A percentile compares a stretch with the other conserved stretches of the same genome.
These are phyloP conservation scores for Trypanosoma vivax DNA, from an alignment of 208 protist genomes.

Conservation along the genomic window DNA sequence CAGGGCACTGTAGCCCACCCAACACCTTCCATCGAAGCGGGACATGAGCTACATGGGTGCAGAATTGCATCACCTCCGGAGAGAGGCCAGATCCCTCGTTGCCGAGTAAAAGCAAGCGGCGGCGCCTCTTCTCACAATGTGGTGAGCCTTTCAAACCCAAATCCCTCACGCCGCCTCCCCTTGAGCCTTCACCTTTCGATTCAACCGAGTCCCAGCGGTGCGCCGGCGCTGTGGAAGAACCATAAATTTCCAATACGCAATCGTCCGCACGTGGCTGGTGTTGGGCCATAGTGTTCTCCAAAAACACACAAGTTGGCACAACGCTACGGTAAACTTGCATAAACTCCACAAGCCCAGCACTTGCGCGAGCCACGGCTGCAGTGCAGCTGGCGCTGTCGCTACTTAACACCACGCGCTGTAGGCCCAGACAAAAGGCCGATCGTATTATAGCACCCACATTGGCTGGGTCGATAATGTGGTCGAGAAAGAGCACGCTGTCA, in stretches of 20 bases:
- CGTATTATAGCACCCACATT: constrained; percentile 74
- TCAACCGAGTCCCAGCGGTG: not conserved
- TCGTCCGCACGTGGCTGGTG: constrained; percentile 1
- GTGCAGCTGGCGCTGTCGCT: constrained; percentile 58
- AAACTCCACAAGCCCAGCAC: constrained; percentile 70
- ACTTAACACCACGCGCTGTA: constrained; percentile 59
- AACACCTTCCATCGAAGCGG: constrained; percentile 10
- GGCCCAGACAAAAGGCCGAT: constrained; percentile 63
- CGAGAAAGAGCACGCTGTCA: constrained; percentile 48
- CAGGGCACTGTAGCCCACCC: not conserved
- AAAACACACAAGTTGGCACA: constrained; percentile 29
- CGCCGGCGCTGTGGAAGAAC: constrained; percentile 4
- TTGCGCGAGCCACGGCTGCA: constrained; percentile 53
- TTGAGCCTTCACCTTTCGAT: not conserved
- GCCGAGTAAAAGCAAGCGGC: constrained; percentile 55
- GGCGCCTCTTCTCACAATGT: not conserved
- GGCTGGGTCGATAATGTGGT: constrained; percentile 69
- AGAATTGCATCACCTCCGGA: constrained; percentile 27
- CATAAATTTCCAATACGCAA: constrained; percentile 11
- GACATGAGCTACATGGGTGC: constrained; percentile 58
- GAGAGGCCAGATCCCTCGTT: constrained; percentile 71
- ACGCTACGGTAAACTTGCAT: constrained; percentile 39
- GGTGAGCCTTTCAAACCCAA: too few relatives aligned
- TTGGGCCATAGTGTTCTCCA: constrained; percentile 21
- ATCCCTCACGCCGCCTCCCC: not conserved